These are phyloP conservation scores for Cytospora leucostoma DNA, from an alignment of 2,329 filamentous ascomycete species.

Conservation along the genomic window DNA sequence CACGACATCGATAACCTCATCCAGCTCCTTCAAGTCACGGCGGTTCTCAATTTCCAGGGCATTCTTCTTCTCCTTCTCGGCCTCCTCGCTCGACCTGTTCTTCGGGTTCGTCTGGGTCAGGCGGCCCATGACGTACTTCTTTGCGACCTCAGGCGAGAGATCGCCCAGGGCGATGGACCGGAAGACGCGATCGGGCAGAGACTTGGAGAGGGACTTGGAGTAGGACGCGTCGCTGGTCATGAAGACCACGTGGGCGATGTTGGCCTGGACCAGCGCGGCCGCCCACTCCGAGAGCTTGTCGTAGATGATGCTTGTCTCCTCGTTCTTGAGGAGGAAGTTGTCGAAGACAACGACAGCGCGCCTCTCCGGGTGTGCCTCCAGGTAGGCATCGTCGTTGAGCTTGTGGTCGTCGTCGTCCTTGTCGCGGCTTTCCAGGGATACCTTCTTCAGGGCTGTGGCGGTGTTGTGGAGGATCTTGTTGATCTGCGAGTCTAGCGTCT, in stretches of 20 bases:
- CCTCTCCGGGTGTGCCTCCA: slow-evolving; percentile 84
- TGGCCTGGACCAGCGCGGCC: slow-evolving; percentile 78
- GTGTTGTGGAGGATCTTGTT: slow-evolving; percentile 88
- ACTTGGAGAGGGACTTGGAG: slow-evolving; percentile 82
- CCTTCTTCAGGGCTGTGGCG: slow-evolving; percentile 73
- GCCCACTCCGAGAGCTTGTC: slow-evolving; percentile 90
- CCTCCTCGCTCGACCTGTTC: slow-evolving; percentile 32
- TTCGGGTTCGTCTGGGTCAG: slow-evolving; percentile 55
- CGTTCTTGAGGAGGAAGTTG: slow-evolving; percentile 83
- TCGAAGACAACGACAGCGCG: slow-evolving; percentile 86
- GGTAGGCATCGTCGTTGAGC: slow-evolving; percentile 79
- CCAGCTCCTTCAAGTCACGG: slow-evolving; percentile 67
- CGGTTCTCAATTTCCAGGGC: slow-evolving; percentile 41
- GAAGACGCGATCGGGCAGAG: slow-evolving; percentile 89
- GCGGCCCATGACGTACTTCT: slow-evolving; percentile 85
- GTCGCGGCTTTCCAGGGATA: slow-evolving; percentile 69
- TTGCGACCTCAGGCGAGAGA: slow-evolving; percentile 81
- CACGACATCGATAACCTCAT: slow-evolving; percentile 76
- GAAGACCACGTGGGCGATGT: slow-evolving; percentile 92
- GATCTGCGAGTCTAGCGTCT: slow-evolving; percentile 86
- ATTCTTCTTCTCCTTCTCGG: slow-evolving; percentile 33
- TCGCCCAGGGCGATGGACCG: slow-evolving; percentile 83
- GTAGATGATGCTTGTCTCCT: slow-evolving; percentile 67
- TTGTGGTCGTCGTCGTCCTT: slow-evolving; percentile 73
- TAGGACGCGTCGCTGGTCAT: slow-evolving; percentile 87